Percentiles rank a stretch among this genome's conserved stretches.
Evolutionary conservation across 2,329 filamentous ascomycete species (phyloP).

Genomic region (Monilinia fructigena): DNA sequence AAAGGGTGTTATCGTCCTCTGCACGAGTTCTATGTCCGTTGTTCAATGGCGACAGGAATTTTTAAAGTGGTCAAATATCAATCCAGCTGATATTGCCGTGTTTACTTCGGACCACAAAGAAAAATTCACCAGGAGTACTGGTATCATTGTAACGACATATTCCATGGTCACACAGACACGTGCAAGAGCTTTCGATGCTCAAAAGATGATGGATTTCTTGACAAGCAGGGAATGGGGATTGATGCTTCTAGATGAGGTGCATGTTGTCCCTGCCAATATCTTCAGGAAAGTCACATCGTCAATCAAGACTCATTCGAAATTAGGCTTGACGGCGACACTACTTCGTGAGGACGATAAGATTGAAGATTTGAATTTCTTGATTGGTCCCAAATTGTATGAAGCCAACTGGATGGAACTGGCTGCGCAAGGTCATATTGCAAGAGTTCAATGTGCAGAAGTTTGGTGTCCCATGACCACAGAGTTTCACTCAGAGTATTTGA

Average conservation of each 20-base stretch:
- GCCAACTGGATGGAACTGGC: conserved; percentile 99
- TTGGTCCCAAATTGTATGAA: conserved; percentile 95
- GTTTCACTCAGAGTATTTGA: conserved; percentile 92
- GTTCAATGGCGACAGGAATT: conserved; percentile 97
- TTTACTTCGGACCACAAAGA: conserved; percentile 95
- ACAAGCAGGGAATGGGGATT: conserved; percentile 89
- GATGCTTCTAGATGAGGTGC: conserved; percentile 95
- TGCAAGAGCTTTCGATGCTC: conserved; percentile 83
- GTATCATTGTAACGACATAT: conserved; percentile 96
- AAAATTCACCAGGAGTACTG: conserved; percentile 81
- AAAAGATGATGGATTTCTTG: conserved; percentile 97
- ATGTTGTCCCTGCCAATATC: conserved; percentile 95
- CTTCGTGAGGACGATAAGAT: conserved; percentile 98
- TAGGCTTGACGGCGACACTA: conserved; percentile 89
- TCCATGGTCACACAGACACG: conserved; percentile 96
- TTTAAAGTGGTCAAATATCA: conserved; percentile 98
- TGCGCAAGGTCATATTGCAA: conserved; percentile 93
- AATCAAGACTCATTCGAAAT: conserved; percentile 92
- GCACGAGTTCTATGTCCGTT: conserved; percentile 96
- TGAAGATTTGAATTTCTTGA: conserved; percentile 92
- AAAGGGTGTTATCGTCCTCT: conserved; percentile 92
- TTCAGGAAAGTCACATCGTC: conserved; percentile 91
- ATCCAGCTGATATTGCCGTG: conserved; percentile 86
- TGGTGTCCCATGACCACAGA: conserved; percentile 99
- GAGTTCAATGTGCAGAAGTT: conserved; percentile 96